Evolutionary conservation across 2,329 filamentous ascomycete genomes (phyloP).

Genomic region (Mollisiaceae sp.): DNA sequence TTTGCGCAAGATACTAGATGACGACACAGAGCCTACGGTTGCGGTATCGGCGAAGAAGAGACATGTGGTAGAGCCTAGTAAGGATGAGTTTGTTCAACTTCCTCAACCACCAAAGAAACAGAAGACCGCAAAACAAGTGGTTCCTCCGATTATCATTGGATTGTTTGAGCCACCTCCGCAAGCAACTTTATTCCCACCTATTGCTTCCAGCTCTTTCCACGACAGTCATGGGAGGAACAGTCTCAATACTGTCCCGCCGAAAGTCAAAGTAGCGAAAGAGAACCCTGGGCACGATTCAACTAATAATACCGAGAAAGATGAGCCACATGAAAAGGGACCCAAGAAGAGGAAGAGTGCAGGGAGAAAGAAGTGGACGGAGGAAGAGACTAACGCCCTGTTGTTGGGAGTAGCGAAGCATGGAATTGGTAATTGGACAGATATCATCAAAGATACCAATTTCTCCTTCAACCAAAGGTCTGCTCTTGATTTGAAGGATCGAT

Average conservation of each 20-base stretch:
- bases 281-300: slow-evolving; percentile 11
- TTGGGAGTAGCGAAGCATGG: slow-evolving; percentile 66
- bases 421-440: slow-evolving; percentile 69
- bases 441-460: slow-evolving; percentile 65
- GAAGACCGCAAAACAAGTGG: slow-evolving; percentile 59
- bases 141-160: slow-evolving; percentile 70
- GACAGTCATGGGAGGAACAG: slow-evolving; percentile 50
- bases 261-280: slow-evolving; percentile 26
- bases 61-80: slow-evolving; percentile 52
- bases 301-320: slow-evolving; percentile 8
- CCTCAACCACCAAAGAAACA: slow-evolving; percentile 70
- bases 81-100: slow-evolving; percentile 67
- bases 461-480: slow-evolving; percentile 65
- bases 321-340: slow-evolving; percentile 7
- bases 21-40: slow-evolving; percentile 38
- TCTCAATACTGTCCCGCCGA: slow-evolving; percentile 39
- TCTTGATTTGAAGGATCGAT: slow-evolving; percentile 69
- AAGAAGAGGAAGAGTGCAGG: slow-evolving; percentile 53
- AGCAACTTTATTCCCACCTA: slow-evolving; percentile 66
- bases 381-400: slow-evolving; percentile 66
- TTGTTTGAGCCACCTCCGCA: slow-evolving; percentile 64
- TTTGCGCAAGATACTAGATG: slow-evolving; percentile 42
- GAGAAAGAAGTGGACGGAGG: slow-evolving; percentile 67
- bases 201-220: slow-evolving; percentile 61
- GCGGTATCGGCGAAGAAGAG: slow-evolving; percentile 56